Evolutionary conservation across 192 early-diverging fungal species (phyloP).

Genomic region (Coemansia sp.): DNA sequence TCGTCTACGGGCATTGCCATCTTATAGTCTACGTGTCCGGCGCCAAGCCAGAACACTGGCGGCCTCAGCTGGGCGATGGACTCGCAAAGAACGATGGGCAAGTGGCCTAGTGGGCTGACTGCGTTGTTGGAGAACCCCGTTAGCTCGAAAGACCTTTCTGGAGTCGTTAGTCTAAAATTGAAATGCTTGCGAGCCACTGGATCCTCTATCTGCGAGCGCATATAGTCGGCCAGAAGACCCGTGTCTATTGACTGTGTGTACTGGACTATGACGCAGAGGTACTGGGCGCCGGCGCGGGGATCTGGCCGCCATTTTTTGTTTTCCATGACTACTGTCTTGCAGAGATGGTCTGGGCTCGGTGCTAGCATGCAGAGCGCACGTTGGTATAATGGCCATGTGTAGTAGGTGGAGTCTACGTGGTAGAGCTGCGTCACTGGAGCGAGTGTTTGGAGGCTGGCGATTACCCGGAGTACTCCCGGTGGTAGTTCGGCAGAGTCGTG

Average conservation of each 20-base stretch:
- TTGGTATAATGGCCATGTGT: slow-evolving; percentile 72
- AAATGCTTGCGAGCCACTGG: slow-evolving; percentile 69
- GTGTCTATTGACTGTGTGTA: slow-evolving; percentile 63
- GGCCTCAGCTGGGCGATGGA: slow-evolving; percentile 64
- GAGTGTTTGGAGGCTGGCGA: slow-evolving; percentile 11
- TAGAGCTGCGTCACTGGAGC: slow-evolving; percentile 58
- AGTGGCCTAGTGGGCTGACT: slow-evolving; percentile 68
- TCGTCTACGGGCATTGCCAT: slow-evolving; percentile 63
- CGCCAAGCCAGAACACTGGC: slow-evolving; percentile 73
- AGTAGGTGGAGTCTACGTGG: slow-evolving; percentile 76
- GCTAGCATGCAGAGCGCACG: slow-evolving; percentile 69
- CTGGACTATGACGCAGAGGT: slow-evolving; percentile 73
- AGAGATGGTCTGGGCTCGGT: slow-evolving; percentile 78
- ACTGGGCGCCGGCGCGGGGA: slow-evolving; percentile 18
- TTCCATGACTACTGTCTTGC: slow-evolving; percentile 87
- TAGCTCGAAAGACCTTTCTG: slow-evolving; percentile 62
- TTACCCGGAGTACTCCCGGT: not conserved
- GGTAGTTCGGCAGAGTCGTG: not conserved
- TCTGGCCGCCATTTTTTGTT: slow-evolving; percentile 73
- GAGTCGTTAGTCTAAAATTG: slow-evolving; percentile 74
- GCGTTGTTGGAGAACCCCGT: slow-evolving; percentile 75
- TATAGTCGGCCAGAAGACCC: slow-evolving; percentile 65
- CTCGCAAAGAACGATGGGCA: slow-evolving; percentile 73
- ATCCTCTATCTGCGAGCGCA: slow-evolving; percentile 53
- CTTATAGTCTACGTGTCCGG: slow-evolving; percentile 87